phyloP scores from a whole-genome alignment of 352 stramenopile genomes.

The Pilasporangium apinafurcum region DNA sequence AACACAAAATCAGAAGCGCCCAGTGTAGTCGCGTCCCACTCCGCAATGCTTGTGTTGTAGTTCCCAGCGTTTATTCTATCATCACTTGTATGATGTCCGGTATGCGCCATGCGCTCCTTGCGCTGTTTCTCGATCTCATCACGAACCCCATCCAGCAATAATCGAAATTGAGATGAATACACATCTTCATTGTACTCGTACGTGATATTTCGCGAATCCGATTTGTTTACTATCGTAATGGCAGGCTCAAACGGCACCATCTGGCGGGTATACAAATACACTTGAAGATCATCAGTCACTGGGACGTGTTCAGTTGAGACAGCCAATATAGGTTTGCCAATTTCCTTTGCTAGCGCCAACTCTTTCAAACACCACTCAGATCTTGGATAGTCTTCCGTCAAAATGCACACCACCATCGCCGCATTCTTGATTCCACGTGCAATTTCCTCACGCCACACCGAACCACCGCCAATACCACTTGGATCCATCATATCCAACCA shows the following conservation, averaged over 20 bases:
- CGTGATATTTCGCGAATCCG: constrained; percentile 46
- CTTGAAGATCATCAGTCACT: constrained; percentile 70
- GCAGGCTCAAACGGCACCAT: constrained; percentile 76
- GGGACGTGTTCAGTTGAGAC: constrained; percentile 49
- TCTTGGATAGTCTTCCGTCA: constrained; percentile 63
- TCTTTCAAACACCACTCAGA: constrained; percentile 85
- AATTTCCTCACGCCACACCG: constrained; percentile 80
- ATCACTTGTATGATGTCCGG: no score
- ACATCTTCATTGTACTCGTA: constrained; percentile 61
- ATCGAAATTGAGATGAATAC: no score
- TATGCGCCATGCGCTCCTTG: constrained; percentile 20
- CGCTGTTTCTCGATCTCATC: constrained; percentile 67
- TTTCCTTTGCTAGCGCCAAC: constrained; percentile 66
- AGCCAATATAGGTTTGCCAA: constrained; percentile 58
- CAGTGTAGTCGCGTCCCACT: constrained; percentile 24
- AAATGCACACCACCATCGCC: constrained; percentile 59
- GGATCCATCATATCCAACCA: constrained; percentile 82
- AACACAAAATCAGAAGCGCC: constrained; percentile 57
- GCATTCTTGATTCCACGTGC: constrained; percentile 72
- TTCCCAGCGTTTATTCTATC: no score
- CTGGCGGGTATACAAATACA: constrained; percentile 81
- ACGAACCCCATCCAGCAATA: no score
- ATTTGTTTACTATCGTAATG: constrained; percentile 50
- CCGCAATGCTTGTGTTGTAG: constrained; percentile 18
- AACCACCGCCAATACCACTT: constrained; percentile 69